Evolutionary conservation across 2,329 filamentous ascomycete species (phyloP).

Genomic region (Macrophomina tecta): DNA sequence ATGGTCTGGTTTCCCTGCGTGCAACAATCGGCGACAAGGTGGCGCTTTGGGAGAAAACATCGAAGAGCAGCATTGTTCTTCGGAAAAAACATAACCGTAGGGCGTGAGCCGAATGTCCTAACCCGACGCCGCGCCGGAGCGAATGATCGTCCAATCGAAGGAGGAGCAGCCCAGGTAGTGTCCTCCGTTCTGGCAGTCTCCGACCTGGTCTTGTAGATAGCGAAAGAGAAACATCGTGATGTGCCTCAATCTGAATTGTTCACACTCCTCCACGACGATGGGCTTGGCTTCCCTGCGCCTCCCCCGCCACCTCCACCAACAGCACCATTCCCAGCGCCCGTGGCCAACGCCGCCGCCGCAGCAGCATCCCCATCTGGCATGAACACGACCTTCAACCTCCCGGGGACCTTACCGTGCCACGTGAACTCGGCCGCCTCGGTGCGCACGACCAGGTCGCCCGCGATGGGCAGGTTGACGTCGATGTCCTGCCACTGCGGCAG

Average conservation of each 20-base stretch:
- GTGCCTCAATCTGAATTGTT: slow-evolving; percentile 12
- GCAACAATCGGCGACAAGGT: background rate
- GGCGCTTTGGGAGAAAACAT: too few species aligned
- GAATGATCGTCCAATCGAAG: too few species aligned
- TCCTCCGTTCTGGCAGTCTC: too few species aligned
- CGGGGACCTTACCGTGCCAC: slow-evolving; percentile 18
- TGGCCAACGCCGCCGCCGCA: background rate
- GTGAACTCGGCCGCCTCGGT: slow-evolving; percentile 24
- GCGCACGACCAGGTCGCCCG: slow-evolving; percentile 22
- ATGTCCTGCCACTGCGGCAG: slow-evolving; percentile 24
- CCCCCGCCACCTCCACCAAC: background rate
- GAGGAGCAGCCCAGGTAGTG: too few species aligned
- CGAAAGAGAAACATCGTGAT: background rate
- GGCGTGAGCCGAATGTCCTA: too few species aligned
- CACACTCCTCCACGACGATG: slow-evolving; percentile 18
- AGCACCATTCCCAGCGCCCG: background rate
- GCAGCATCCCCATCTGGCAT: background rate
- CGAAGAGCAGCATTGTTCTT: too few species aligned
- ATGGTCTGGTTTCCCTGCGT: background rate
- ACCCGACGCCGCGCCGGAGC: too few species aligned
- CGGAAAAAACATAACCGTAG: too few species aligned
- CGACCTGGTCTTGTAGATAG: background rate
- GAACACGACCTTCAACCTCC: slow-evolving; percentile 23
- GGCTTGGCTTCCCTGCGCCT: background rate
- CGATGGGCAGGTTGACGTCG: slow-evolving; percentile 22